Base-by-base conservation (phyloP, 2,329 filamentous ascomycete species). In the Cryphonectria radicalis region DNA sequence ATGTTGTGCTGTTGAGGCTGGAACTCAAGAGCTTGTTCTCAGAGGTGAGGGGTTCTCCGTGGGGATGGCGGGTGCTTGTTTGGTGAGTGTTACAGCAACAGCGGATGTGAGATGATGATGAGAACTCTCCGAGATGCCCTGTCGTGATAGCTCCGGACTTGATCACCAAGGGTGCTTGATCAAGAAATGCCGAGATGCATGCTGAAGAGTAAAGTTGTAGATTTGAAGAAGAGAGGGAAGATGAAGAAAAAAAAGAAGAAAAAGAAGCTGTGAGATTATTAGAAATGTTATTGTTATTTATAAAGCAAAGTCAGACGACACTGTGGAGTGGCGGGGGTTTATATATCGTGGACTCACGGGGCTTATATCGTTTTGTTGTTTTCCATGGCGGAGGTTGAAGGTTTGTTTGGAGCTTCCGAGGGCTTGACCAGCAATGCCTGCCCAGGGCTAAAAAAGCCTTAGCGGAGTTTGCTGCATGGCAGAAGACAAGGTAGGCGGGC, bases 121-220 rank as follows among this genome's bases (percentile, higher is more conserved):
- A 59, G 35, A 55, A 59, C 22, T n/a, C 50, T 37, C 13, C 22
- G 50, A 35, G 28, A 40, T 55, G 63, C 22, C 7, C 64, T 7
- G 8, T 37, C 35, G 46, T 55, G 43, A 66, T 55, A 43, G 43
- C 35, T 42, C 37, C 25, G 64, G 42, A 68, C 42, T 25, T 53
- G 43, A 25, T 68, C 67, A 40, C 67, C 57, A 40, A 46, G 46
- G 32, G 37, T 28, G 19, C 28, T 37, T 50, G 42, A 11, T 42
- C 35, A 68, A 25, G 42, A 62, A 35, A 55, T 63, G 57, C 22
- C 40, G 32, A 63, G 67, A 63, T 53, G 42, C 67, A 68, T 68
- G 22, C 22, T 63, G 42, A 22, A 22, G 28, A 32, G 32, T 25
- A n/a, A 42, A 22, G 19, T 40, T 1, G n/a, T 28, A 68, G 40